phyloP scores from a whole-genome alignment of 805 yeast species.

The Starmerella vaccinii region DNA sequence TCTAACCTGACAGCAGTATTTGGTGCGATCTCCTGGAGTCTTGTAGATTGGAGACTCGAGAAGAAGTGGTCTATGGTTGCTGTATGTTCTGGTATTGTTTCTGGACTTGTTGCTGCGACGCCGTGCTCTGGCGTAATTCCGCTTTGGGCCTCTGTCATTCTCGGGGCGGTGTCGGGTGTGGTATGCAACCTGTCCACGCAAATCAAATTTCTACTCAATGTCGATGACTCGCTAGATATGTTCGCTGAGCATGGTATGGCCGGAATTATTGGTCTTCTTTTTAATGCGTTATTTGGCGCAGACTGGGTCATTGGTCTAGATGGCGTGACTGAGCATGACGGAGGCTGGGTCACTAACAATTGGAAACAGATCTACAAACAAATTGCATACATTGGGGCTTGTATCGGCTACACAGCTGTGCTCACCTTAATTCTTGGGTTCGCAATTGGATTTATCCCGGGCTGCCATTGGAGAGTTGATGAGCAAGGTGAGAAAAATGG shows the following conservation, averaged over 20 bases:
- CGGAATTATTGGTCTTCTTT: conserved; percentile 80
- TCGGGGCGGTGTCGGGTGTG: conserved; percentile 71
- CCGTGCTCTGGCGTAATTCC: conserved; percentile 90
- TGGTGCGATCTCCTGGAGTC: conserved; percentile 87
- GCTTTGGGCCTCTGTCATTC: conserved; percentile 76
- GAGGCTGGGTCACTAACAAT: conserved; percentile 89
- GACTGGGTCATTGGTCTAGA: conserved; percentile 85
- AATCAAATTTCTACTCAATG: conserved; percentile 64
- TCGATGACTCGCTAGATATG: conserved; percentile 90
- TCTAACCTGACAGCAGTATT: conserved; percentile 81
- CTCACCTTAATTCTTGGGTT: conserved; percentile 70
- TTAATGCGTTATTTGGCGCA: conserved; percentile 80
- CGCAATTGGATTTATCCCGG: conserved; percentile 68
- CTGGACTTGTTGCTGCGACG: conserved; percentile 94
- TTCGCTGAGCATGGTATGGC: conserved; percentile 99
- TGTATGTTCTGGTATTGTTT: conserved; percentile 86
- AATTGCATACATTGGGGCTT: conserved; percentile 69
- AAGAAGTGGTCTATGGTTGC: conserved; percentile 92
- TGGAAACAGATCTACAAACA: conserved; percentile 88
- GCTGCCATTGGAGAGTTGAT: conserved; percentile 64
- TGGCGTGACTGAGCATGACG: conserved; percentile 69
- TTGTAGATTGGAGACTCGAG: conserved; percentile 79
- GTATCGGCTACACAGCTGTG: conserved; percentile 60
- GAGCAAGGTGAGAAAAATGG: conserved; percentile 83
- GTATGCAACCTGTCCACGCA: conserved; percentile 86